Evolutionary conservation across 148 eudicot genomes (phyloP).

Genomic region (Amaranthus cruentus): DNA sequence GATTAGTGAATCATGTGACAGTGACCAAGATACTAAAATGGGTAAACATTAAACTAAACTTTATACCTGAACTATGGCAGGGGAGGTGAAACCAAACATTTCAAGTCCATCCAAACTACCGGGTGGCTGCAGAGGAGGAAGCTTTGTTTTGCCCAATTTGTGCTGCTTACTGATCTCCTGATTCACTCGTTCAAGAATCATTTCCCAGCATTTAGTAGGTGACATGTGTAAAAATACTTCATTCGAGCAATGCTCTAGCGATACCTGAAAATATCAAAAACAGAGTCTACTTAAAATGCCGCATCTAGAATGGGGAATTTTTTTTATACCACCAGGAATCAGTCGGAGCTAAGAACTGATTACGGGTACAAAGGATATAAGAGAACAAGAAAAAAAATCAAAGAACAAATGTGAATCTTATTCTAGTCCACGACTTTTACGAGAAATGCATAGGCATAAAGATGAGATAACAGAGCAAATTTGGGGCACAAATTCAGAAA

Average conservation of each 20-base stretch:
- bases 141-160: constrained; percentile 60
- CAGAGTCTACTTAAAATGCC: not conserved
- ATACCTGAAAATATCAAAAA: constrained; percentile 49
- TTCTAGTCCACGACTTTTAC: not conserved
- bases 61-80: constrained; percentile 79
- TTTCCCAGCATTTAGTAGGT: constrained; percentile 84
- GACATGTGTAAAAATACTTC: constrained; percentile 71
- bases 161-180: constrained; percentile 82
- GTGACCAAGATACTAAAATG: not conserved
- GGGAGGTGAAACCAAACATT: constrained; percentile 95
- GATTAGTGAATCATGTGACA: no score
- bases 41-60: not conserved
- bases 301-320: not conserved
- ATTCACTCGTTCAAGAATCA: constrained; percentile 84
- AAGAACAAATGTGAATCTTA: not conserved
- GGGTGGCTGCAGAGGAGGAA: constrained; percentile 92
- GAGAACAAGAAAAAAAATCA: not conserved
- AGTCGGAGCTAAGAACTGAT: not conserved
- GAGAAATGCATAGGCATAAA: not conserved
- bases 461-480: not conserved
- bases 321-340: not conserved
- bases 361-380: not conserved
- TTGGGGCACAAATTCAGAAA: not conserved
- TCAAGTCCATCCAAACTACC: constrained; percentile 89
- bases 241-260: constrained; percentile 55